A percentile compares a stretch with the other conserved stretches of the same genome.
These are phyloP conservation scores for Pythium pyrilobum DNA, from an alignment of 352 stramenopile genomes.

Conservation along the genomic window DNA sequence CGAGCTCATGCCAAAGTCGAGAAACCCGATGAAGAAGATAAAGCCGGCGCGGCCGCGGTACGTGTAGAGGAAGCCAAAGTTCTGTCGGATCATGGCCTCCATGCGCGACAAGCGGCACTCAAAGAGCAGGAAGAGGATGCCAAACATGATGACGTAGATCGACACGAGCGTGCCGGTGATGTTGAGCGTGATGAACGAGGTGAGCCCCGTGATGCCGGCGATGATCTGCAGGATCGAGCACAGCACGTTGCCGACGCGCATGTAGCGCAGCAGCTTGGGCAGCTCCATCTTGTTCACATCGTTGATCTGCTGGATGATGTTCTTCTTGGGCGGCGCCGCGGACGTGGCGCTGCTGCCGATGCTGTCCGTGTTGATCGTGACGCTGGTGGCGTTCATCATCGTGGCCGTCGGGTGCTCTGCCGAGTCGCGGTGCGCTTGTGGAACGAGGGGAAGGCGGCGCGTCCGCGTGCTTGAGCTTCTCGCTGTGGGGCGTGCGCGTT, in stretches of 20 bases:
- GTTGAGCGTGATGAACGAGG: conserved; percentile 87
- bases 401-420: not conserved
- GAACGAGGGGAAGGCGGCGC: too few species aligned
- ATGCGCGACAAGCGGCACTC: conserved; percentile 85
- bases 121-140: conserved; percentile 81
- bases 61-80: conserved; percentile 87
- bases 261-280: conserved; percentile 84
- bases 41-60: conserved; percentile 83
- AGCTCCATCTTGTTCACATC: conserved; percentile 89
- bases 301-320: conserved; percentile 78
- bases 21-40: conserved; percentile 88
- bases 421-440: not conserved
- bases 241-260: conserved; percentile 80
- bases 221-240: conserved; percentile 83
- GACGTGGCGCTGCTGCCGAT: conserved; percentile 49
- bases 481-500: not conserved
- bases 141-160: conserved; percentile 89
- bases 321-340: conserved; percentile 47
- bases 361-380: conserved; percentile 78
- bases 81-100: conserved; percentile 73
- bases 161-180: conserved; percentile 85
- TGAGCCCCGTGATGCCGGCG: conserved; percentile 74
- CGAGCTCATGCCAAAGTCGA: conserved; percentile 86
- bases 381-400: conserved; percentile 75
- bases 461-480: not conserved